Percentiles rank a stretch among this genome's conserved stretches.
Evolutionary conservation across 2,329 filamentous ascomycete species (phyloP).

Genomic region (Cadophora malorum): DNA sequence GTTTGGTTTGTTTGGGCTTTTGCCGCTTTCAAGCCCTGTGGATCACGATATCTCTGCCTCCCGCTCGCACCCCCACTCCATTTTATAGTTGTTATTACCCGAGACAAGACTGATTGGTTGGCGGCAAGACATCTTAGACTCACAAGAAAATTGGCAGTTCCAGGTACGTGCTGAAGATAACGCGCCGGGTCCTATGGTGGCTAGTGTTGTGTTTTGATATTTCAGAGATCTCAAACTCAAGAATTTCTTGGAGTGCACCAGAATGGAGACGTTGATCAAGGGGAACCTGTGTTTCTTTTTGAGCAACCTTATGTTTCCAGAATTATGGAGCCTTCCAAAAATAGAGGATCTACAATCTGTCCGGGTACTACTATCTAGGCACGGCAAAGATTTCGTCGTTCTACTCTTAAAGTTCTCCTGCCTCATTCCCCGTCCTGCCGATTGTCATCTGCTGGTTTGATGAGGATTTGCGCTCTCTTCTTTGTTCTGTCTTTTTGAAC

Average conservation of each 20-base stretch:
- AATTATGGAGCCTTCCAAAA: background rate
- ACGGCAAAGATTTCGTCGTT: background rate
- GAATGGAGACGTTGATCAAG: background rate
- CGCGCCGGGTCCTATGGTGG: background rate
- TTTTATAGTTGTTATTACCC: too few species aligned
- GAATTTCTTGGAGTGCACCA: background rate
- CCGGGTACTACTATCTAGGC: background rate
- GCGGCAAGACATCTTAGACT: too few species aligned
- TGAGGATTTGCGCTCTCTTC: constrained; percentile 8
- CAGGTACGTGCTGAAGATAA: background rate
- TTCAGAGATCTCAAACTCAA: background rate
- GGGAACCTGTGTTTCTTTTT: background rate
- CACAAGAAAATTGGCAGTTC: constrained; percentile 9
- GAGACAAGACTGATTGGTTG: too few species aligned
- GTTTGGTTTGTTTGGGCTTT: too few species aligned
- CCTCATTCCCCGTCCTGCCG: background rate
- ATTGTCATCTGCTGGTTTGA: constrained; percentile 9
- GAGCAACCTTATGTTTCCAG: background rate
- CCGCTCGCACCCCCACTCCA: too few species aligned
- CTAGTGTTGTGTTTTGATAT: background rate
- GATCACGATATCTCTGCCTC: too few species aligned
- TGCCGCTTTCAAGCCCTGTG: too few species aligned
- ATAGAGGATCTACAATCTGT: constrained; percentile 9
- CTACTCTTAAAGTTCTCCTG: background rate
- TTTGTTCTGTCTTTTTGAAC: constrained; percentile 4